Percentiles rank a stretch among this genome's conserved stretches.
Conservation (phyloP, 345 rosid genomes). For the Anastatica hierochuntica region DNA sequence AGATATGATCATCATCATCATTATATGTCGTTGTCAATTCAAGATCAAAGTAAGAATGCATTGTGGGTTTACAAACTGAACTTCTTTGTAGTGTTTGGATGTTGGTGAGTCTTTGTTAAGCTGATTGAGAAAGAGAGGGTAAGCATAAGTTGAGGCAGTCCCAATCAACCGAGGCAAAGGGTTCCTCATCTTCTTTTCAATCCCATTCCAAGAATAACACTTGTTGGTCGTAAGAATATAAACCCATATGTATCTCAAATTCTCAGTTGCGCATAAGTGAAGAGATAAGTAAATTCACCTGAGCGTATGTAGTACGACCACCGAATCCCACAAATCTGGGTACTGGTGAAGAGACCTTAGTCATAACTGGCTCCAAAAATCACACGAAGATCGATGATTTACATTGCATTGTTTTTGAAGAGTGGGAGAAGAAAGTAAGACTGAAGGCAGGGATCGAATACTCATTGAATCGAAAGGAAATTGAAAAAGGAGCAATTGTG, state of each 20-base stretch:
- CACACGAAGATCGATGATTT: conserved; percentile 4
- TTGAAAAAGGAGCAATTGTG: no score
- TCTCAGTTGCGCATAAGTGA: conserved; percentile 19
- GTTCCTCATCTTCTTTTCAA: conserved; percentile 31
- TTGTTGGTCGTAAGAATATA: conserved; percentile 66
- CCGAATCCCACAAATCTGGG: no score
- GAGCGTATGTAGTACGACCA: conserved; percentile 5
- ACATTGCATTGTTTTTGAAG: no score
- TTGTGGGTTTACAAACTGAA: conserved; percentile 34
- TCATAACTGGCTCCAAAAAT: conserved; percentile 14
- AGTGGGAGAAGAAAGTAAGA: no score
- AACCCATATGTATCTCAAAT: conserved; percentile 50
- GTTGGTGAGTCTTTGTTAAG: conserved; percentile 45
- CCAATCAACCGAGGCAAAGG: no score
- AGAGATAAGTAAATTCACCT: conserved; percentile 22
- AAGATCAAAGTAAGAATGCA: no score
- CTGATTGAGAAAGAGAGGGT: conserved; percentile 54
- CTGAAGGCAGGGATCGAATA: no score
- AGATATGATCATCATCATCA: no score
- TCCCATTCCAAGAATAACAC: conserved; percentile 40
- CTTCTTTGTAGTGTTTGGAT: conserved; percentile 65
- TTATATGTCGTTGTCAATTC: no score
- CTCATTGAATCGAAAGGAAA: not conserved
- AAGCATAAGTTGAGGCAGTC: conserved; percentile 55
- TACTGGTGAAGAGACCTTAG: conserved; percentile 20